A percentile compares a stretch with the other conserved stretches of the same genome.
Evolutionary conservation across 1,139 yeast genomes (phyloP).

Genomic region (Taphrina confusa): DNA sequence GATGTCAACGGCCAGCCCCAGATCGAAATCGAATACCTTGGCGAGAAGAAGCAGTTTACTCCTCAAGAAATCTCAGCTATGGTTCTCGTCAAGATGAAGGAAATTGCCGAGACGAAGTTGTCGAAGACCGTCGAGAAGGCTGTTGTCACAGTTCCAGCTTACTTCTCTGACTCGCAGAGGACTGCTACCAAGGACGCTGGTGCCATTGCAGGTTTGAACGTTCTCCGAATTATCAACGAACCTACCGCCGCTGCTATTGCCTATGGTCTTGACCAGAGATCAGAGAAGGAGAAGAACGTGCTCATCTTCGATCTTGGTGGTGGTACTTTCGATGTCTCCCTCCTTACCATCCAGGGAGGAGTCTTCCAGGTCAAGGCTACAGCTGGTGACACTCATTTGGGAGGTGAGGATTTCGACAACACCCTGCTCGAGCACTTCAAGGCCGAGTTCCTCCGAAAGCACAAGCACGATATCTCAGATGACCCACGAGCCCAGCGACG

Average conservation of each 20-base stretch:
- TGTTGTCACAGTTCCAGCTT: constrained; percentile 94
- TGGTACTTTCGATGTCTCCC: constrained; percentile 97
- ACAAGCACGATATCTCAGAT: constrained; percentile 69
- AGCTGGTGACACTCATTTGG: constrained; percentile 98
- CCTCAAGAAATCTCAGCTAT: constrained; percentile 97
- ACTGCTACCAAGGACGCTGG: constrained; percentile 99
- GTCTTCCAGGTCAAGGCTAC: constrained; percentile 95
- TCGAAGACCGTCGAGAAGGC: constrained; percentile 94
- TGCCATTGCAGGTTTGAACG: constrained; percentile 95
- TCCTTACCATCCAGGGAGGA: constrained; percentile 91
- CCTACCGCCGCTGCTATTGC: constrained; percentile 99
- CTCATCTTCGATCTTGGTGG: constrained; percentile 96
- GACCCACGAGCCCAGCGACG: constrained; percentile 85
- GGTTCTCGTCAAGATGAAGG: constrained; percentile 96
- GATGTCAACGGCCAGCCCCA: constrained; percentile 84
- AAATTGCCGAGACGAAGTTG: constrained; percentile 93
- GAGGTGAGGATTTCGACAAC: constrained; percentile 94
- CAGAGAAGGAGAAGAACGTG: constrained; percentile 77
- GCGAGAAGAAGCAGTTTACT: constrained; percentile 89
- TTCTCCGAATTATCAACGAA: constrained; percentile 93
- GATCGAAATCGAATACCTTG: constrained; percentile 91
- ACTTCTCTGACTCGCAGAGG: constrained; percentile 96
- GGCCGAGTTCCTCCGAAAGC: constrained; percentile 81
- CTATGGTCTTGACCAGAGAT: constrained; percentile 92
- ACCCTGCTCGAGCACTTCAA: constrained; percentile 76